These are phyloP conservation scores for Scedosporium aurantiacum DNA, from an alignment of 2,329 filamentous ascomycete species.

Conservation along the genomic window DNA sequence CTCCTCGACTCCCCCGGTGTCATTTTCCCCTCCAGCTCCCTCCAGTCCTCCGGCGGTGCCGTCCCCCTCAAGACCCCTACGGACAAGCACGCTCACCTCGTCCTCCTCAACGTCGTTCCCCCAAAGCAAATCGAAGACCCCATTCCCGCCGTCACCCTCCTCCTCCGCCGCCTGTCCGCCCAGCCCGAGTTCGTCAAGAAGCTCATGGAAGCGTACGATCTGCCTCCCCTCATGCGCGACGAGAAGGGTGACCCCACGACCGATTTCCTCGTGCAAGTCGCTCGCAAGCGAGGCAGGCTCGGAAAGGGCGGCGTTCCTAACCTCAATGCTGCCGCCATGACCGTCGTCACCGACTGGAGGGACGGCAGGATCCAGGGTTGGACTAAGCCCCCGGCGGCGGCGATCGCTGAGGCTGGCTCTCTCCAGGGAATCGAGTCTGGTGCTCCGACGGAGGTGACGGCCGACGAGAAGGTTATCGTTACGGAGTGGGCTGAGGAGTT, in stretches of 20 bases:
- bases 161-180: slow-evolving; percentile 69
- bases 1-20: slow-evolving; percentile 91
- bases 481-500: slow-evolving; percentile 92
- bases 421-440: slow-evolving; percentile 27
- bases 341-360: slow-evolving; percentile 92
- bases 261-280: slow-evolving; percentile 90
- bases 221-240: slow-evolving; percentile 63
- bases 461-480: slow-evolving; percentile 75
- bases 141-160: slow-evolving; percentile 70
- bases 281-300: slow-evolving; percentile 79
- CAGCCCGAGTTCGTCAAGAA: slow-evolving; percentile 66
- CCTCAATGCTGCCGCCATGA: slow-evolving; percentile 74
- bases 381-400: slow-evolving; percentile 63
- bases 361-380: slow-evolving; percentile 92
- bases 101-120: slow-evolving; percentile 83
- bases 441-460: slow-evolving; percentile 31
- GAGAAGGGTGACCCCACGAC: slow-evolving; percentile 67
- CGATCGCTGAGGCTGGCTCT: slow-evolving; percentile 34
- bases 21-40: slow-evolving; percentile 66
- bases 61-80: slow-evolving; percentile 47
- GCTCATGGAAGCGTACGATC: slow-evolving; percentile 71
- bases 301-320: slow-evolving; percentile 88
- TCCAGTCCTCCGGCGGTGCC: slow-evolving; percentile 25
- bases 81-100: slow-evolving; percentile 71
- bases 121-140: slow-evolving; percentile 93